Evolutionary conservation across 2,329 filamentous ascomycete species (phyloP), one percentile per base, ranked within the genome.

Genomic region (Cercospora sp.): DNA sequence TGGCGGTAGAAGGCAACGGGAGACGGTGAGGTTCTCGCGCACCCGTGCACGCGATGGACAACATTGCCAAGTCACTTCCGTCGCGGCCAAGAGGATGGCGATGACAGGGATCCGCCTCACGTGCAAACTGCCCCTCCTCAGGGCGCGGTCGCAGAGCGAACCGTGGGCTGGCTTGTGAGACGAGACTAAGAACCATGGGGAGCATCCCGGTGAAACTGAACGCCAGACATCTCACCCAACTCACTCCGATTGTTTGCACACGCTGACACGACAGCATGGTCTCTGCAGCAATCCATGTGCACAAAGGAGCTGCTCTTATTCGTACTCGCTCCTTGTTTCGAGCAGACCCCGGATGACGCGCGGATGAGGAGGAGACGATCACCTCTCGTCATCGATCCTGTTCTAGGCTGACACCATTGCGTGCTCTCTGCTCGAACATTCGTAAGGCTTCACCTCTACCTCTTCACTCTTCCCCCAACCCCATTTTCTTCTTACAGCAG

Each of bases 401-500:
- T 30, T 63, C 57, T 49, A 71, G 37, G 67, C 70, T 70, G 69
- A 69, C 70, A 65, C 45, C 67, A 71, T 71, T 67, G 65, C 67
- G 67, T 69, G 65, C 65, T 67, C 45, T 58, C 43, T 32, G n/a
- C 43, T 65, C 45, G 13, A 53, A 58, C 51, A 61, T 53, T 37
- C 34, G 53, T 65, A 61, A 55, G 57, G 21, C 55, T 67, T 40
- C 53, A 16, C 43, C 63, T 59, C 28, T 10, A 18, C 1, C 53
- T 55, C 60, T 63, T 2, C 57, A 24, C 28, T 59, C 34, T 24
- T 26, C 55, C 8, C 53, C 30, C 37, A 21, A 32, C 16, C 26
- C 66, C 55, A 57, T n/a, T 30, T 34, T 58, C 57, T 45, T 12
- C 57, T 28, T 28, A 51, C 45, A 13, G 21, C 59, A 18, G 43